Evolutionary conservation across 306 rosid genomes (phyloP), one percentile per base, ranked within the genome.

Genomic region (Neltuma alba): DNA sequence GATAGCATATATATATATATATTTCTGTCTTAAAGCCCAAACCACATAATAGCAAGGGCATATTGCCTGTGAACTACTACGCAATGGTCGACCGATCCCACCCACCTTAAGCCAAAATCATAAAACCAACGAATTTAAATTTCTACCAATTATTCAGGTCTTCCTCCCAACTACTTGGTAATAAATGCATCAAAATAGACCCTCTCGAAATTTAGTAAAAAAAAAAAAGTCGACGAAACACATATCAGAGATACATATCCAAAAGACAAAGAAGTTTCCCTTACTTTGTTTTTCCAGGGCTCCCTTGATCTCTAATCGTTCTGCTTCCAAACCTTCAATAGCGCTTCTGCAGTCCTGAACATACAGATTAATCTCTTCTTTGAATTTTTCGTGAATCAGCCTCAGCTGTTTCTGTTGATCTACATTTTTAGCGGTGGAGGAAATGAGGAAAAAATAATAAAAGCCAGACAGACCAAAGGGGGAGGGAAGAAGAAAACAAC

Each of bases 231-330:
- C 40, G 15, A 74, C 15, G 20, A 14, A 23, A 74, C 4, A 70
- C 36, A 81, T 18, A 50, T 50, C 20, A 50, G 69, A 74, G 27
- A 74, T 72, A 64, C 38, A 40, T 50, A 78, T 31, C 57, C 45
- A 52, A 76, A 87, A 85, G 78, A 60, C 48, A 70, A 9, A 67
- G 68, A 47, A 42, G 78, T 34, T 72, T 65, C 74, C 47, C 91
- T 67, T 93, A 93, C 98, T 89, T 89, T 86, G 92, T 86, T 85
- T 93, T 82, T 95, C 96, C 79, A 90, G 72, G 38, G 86, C 76
- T 87, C 92, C 96, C 84, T 93, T 93, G 73, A 88, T 78, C 86
- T 90, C 97, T 66, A 77, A 81, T 77, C 85, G 92, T 80, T 90
- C 89, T 12, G 90, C 88, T 80, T 93, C 96, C 58, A 91, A 85